These are phyloP conservation scores for Sporothrix brunneoviolacea DNA, from an alignment of 2,329 filamentous ascomycete species.

Conservation along the genomic window DNA sequence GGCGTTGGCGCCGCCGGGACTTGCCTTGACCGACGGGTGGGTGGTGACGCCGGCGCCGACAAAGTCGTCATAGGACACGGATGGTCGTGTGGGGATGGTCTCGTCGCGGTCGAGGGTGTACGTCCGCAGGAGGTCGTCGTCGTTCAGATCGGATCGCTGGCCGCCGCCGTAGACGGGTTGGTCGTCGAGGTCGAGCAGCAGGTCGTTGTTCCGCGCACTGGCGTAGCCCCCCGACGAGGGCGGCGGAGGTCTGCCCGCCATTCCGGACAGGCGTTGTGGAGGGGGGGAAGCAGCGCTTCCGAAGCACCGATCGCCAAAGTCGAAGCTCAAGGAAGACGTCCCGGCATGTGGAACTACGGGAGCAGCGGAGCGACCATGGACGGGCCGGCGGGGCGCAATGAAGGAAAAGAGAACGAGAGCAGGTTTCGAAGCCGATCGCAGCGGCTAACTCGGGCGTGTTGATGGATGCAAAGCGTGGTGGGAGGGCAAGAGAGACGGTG, in stretches of 20 bases:
- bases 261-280: conserved; percentile 35
- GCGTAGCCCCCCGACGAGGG: conserved; percentile 41
- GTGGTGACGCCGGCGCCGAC: conserved; percentile 60
- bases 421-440: background rate
- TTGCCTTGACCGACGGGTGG: conserved; percentile 25
- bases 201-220: conserved; percentile 47
- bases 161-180: conserved; percentile 68
- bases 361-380: conserved; percentile 14
- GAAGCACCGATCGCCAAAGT: conserved; percentile 10
- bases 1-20: conserved; percentile 16
- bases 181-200: conserved; percentile 68
- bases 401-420: background rate
- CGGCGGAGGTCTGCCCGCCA: conserved; percentile 53
- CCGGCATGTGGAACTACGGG: conserved; percentile 28
- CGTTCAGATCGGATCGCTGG: conserved; percentile 60
- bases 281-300: conserved; percentile 21
- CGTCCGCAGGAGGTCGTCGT: conserved; percentile 70
- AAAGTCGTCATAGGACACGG: conserved; percentile 91
- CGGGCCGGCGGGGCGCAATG: background rate
- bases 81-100: conserved; percentile 65
- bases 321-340: conserved; percentile 21
- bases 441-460: background rate
- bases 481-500: background rate
- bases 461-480: conserved; percentile 3
- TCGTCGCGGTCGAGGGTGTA: conserved; percentile 59